A percentile compares a stretch with the other conserved stretches of the same genome.
These are phyloP conservation scores for Tricholoma hemisulphureum DNA, from an alignment of 768 basidiomycete genomes.

Conservation along the genomic window DNA sequence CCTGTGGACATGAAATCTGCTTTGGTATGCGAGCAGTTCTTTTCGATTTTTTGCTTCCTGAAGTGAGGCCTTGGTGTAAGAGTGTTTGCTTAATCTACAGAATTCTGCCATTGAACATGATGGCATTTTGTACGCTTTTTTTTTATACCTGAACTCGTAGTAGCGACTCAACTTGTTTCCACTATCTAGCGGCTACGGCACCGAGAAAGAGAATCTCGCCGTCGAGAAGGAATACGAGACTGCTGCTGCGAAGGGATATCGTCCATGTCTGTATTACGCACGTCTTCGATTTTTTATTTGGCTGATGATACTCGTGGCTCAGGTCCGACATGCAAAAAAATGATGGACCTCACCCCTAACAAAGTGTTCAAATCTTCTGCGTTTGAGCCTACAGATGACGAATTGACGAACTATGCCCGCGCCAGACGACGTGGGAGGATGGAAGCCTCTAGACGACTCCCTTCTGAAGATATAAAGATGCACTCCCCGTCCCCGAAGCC, in stretches of 20 bases:
- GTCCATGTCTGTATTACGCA: constrained; percentile 47
- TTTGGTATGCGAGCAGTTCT: constrained; percentile 36
- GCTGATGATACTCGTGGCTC: neutral
- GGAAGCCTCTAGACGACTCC: constrained; percentile 7
- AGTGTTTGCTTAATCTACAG: constrained; percentile 55
- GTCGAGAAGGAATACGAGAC: constrained; percentile 56
- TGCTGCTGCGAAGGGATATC: constrained; percentile 54
- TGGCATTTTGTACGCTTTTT: constrained; percentile 53
- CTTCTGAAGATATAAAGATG: constrained; percentile 19
- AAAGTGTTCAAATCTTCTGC: constrained; percentile 62
- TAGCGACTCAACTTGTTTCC: neutral
- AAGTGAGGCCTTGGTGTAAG: constrained; percentile 25
- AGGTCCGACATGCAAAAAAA: constrained; percentile 71
- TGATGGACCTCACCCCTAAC: constrained; percentile 50
- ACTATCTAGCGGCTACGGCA: constrained; percentile 47
- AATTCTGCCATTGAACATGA: constrained; percentile 53
- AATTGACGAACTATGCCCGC: constrained; percentile 44
- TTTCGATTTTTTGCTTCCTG: neutral
- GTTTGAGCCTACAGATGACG: constrained; percentile 67
- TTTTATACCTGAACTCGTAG: neutral
- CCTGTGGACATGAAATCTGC: constrained; percentile 69
- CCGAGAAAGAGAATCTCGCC: constrained; percentile 53
- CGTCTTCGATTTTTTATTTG: neutral
- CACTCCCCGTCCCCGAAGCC: constrained; percentile 28
- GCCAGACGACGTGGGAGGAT: constrained; percentile 29